These are phyloP conservation scores for Pseudovirgaria hyperparasitica DNA, from an alignment of 2,329 filamentous ascomycete species.

Conservation along the genomic window DNA sequence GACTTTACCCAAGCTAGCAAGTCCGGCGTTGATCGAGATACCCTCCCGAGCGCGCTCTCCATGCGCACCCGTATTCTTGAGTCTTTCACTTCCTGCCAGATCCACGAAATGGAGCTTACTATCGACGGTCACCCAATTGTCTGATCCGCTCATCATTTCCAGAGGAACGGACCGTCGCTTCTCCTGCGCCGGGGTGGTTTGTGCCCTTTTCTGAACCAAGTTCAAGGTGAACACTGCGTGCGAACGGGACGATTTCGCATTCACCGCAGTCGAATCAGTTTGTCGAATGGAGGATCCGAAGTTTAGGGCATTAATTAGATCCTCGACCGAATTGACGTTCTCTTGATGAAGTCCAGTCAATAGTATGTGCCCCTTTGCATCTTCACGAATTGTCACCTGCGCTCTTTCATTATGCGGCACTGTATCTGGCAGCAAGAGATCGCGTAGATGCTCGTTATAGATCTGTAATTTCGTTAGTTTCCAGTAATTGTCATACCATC, in stretches of 20 bases:
- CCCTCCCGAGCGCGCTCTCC: slow-evolving; percentile 91
- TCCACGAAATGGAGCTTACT: slow-evolving; percentile 99
- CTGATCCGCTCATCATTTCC: slow-evolving; percentile 55
- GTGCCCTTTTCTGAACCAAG: slow-evolving; percentile 65
- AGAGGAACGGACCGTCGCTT: slow-evolving; percentile 80
- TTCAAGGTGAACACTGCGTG: slow-evolving; percentile 97
- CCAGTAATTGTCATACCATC: slow-evolving; percentile 1
- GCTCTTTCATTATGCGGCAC: slow-evolving; percentile 57
- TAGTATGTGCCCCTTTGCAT: slow-evolving; percentile 86
- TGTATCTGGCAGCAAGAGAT: slow-evolving; percentile 71
- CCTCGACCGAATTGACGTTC: slow-evolving; percentile 80
- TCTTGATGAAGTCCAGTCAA: slow-evolving; percentile 82
- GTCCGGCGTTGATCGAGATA: slow-evolving; percentile 93
- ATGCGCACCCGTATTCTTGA: slow-evolving; percentile 94
- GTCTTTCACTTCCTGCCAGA: slow-evolving; percentile 85
- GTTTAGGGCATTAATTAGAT: slow-evolving; percentile 77
- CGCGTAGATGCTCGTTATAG: slow-evolving; percentile 91
- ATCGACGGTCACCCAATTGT: slow-evolving; percentile 69
- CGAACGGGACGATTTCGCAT: slow-evolving; percentile 92
- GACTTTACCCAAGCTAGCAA: slow-evolving; percentile 91
- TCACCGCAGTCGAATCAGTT: slow-evolving; percentile 93
- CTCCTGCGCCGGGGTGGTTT: slow-evolving; percentile 45
- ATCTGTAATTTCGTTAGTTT: slow-evolving; percentile 51
- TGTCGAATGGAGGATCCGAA: slow-evolving; percentile 91
- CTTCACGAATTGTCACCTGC: slow-evolving; percentile 83